These are phyloP conservation scores for Colletotrichum navitas DNA, from an alignment of 2,329 filamentous ascomycete species.

Conservation along the genomic window DNA sequence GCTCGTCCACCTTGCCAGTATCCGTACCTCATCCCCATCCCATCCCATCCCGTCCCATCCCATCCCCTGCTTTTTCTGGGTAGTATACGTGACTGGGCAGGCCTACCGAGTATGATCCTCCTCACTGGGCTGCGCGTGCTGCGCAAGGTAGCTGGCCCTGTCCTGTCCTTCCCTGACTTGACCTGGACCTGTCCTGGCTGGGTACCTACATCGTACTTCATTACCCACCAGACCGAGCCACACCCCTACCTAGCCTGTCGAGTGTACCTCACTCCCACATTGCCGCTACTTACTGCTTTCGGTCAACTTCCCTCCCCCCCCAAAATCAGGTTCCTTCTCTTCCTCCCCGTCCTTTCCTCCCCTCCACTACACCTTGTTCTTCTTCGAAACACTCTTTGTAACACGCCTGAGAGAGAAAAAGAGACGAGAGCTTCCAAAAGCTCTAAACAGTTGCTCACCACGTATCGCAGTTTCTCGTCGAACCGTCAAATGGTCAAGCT, in stretches of 20 bases:
- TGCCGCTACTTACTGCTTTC: conserved; percentile 43
- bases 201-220: conserved; percentile 25
- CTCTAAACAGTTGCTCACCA: conserved; percentile 31
- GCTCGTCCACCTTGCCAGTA: conserved; percentile 28
- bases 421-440: conserved; percentile 41
- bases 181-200: conserved; percentile 13
- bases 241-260: conserved; percentile 31
- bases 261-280: conserved; percentile 30
- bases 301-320: conserved; percentile 40
- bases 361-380: conserved; percentile 41
- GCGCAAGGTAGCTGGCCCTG: conserved; percentile 28
- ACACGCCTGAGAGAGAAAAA: conserved; percentile 46
- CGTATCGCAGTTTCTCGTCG: conserved; percentile 27
- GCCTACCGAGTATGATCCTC: conserved; percentile 19
- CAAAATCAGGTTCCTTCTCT: conserved; percentile 41
- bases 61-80: neutral
- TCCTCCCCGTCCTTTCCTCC: conserved; percentile 44
- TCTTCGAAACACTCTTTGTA: conserved; percentile 45
- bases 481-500: conserved; percentile 36
- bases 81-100: conserved; percentile 3
- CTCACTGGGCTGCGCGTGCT: conserved; percentile 27
- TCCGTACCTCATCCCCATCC: conserved; percentile 10
- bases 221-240: conserved; percentile 42
- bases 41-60: conserved; percentile 1
- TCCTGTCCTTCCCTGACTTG: conserved; percentile 14